Conservation (phyloP, 2,329 filamentous ascomycete species). For the Cyclaneusma minus region DNA sequence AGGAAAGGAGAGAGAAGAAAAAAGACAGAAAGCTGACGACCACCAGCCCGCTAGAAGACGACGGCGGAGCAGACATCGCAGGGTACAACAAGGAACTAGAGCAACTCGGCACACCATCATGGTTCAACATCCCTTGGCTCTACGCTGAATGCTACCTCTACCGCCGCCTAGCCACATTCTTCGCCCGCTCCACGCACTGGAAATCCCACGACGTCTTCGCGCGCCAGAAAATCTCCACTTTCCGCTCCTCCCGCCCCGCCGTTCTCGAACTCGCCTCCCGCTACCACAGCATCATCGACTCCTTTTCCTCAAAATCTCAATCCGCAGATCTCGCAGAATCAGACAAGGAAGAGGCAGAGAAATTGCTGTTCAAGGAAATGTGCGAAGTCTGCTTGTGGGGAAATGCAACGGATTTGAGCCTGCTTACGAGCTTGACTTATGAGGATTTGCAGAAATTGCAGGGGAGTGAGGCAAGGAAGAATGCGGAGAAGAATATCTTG, state of each 20-base stretch:
- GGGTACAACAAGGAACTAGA: constrained; percentile 78
- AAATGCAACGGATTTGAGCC: constrained; percentile 86
- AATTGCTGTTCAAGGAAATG: constrained; percentile 77
- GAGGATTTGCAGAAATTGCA: constrained; percentile 96
- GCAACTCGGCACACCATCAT: constrained; percentile 55
- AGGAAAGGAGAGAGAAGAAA: constrained; percentile 1
- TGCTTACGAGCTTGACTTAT: constrained; percentile 79
- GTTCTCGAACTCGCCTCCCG: constrained; percentile 68
- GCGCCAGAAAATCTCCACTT: constrained; percentile 80
- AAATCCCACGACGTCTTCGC: constrained; percentile 80
- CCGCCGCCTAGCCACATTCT: constrained; percentile 66
- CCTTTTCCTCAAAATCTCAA: constrained; percentile 36
- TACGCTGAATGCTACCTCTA: constrained; percentile 92
- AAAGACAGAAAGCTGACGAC: neutral
- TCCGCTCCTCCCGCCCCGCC: constrained; percentile 78
- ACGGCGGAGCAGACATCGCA: constrained; percentile 37
- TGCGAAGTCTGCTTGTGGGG: constrained; percentile 95
- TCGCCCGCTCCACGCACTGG: constrained; percentile 67
- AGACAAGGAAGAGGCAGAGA: constrained; percentile 56
- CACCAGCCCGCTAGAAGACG: constrained; percentile 16
- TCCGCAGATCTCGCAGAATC: constrained; percentile 19
- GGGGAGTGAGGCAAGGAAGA: constrained; percentile 72
- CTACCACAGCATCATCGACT: constrained; percentile 57
- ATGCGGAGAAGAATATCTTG: constrained; percentile 80
- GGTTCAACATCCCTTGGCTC: constrained; percentile 80